Evolutionary conservation across 2,329 filamentous ascomycete species (phyloP), one percentile per base, ranked within the genome.

Genomic region (Fusarium humuli): DNA sequence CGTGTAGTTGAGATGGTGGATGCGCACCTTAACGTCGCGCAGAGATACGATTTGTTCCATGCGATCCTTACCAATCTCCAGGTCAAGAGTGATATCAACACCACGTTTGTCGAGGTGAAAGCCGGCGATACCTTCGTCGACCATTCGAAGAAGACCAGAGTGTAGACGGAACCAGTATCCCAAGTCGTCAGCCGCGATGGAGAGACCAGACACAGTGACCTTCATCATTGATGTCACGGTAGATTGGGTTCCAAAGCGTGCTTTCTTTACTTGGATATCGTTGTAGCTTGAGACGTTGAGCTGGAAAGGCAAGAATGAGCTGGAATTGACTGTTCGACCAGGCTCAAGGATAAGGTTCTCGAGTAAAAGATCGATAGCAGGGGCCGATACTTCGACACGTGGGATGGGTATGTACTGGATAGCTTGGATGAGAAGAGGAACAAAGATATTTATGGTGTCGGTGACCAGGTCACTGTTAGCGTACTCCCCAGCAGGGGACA

Each of bases 261-360:
- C 91, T 78, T 97, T 97, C 69, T 91, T 88, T 42, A 98, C 89
- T 70, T 97, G 93, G 34, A 98, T 82, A 72, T 97, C 92, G 75
- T 97, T 98, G 79, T 91, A 91, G 0, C 93, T 95, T 69, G 94
- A 91, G 6, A 98, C 83, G 46, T 92, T 91, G 56, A 98, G 84
- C 58, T 90, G 89, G 81, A 94, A 95, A 0, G 95, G 95, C 2
- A 98, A 85, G 83, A 98, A 98, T 0, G 94, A 97, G 5, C 92
- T 93, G 67, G 91, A 84, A 78, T 97, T 95, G 74, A 97, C 86
- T 0, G 94, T 97, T 61, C 86, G 86, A 9, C 95, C 95, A 0
- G 95, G 95, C 76, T 98, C 93, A 32, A 98, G 85, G 64, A 98
- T 92, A 32, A 98, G 84, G 70, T 97, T 98, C 77, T 98, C 95